These are phyloP conservation scores for Beauveria caledonica DNA, from an alignment of 2,329 filamentous ascomycete genomes.

Conservation along the genomic window DNA sequence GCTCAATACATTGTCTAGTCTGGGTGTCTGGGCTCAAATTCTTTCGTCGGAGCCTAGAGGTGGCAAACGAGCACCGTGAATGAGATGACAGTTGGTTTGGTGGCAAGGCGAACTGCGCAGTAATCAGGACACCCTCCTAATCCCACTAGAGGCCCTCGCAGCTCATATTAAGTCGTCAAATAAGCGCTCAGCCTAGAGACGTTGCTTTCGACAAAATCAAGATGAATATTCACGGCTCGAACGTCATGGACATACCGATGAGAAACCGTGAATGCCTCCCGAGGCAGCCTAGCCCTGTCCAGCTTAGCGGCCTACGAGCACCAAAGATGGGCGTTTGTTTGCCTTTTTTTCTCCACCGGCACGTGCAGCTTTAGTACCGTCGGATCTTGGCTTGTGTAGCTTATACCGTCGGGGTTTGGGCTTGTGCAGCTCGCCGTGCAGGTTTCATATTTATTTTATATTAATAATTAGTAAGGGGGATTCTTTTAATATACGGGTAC, in stretches of 20 bases:
- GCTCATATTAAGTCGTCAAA: background rate
- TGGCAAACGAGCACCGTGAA: constrained; percentile 5
- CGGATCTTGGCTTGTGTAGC: no score
- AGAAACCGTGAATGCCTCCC: constrained; percentile 1
- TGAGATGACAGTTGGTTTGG: background rate
- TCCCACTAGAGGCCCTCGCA: background rate
- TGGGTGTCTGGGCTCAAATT: background rate
- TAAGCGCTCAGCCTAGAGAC: no score
- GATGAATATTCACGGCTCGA: background rate
- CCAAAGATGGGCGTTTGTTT: background rate
- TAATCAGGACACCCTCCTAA: background rate
- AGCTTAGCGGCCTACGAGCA: background rate
- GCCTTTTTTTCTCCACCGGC: background rate
- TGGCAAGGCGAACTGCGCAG: background rate
- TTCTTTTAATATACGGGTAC: background rate
- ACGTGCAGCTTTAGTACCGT: background rate
- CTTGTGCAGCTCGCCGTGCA: background rate
- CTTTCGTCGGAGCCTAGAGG: background rate
- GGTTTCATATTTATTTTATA: background rate
- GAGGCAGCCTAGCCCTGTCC: background rate
- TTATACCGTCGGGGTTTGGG: no score
- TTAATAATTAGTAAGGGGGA: background rate
- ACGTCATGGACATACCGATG: constrained; percentile 1
- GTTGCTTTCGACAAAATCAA: background rate
- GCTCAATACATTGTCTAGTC: background rate